Conservation (phyloP, 371 early-diverging fungal species). For the Apophysomyces elegans region DNA sequence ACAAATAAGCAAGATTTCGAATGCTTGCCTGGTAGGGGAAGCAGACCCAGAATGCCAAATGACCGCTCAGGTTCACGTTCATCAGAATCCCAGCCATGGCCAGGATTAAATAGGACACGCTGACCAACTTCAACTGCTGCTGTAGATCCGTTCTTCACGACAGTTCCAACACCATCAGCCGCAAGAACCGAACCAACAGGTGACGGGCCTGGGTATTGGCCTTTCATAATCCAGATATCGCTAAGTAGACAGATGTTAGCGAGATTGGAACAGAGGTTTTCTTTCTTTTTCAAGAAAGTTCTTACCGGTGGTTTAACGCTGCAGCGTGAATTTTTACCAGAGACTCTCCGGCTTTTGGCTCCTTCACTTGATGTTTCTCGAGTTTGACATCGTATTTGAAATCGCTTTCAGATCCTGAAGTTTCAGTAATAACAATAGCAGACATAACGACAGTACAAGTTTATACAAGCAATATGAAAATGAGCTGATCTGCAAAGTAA, state of each 20-base stretch:
- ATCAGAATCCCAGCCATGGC: conserved; percentile 62
- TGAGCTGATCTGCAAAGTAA: no score
- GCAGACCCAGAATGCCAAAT: conserved; percentile 62
- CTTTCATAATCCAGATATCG: conserved; percentile 69
- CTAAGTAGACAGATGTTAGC: not conserved
- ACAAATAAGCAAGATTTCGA: no score
- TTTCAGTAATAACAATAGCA: conserved; percentile 16
- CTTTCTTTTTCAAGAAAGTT: not conserved
- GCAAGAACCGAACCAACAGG: conserved; percentile 56
- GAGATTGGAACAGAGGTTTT: not conserved
- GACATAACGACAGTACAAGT: conserved; percentile 9
- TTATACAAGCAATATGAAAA: no score
- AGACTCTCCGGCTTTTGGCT: conserved; percentile 36
- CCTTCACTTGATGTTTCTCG: conserved; percentile 11
- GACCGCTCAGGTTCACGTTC: conserved; percentile 64
- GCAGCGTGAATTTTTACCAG: conserved; percentile 66
- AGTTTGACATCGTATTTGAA: conserved; percentile 34
- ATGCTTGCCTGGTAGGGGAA: conserved; percentile 49
- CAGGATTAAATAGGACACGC: conserved; percentile 60
- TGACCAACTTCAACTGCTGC: conserved; percentile 32
- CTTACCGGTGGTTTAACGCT: conserved; percentile 71
- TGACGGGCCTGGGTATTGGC: conserved; percentile 43
- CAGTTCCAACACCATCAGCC: conserved; percentile 66
- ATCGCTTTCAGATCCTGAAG: conserved; percentile 9
- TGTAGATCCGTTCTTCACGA: conserved; percentile 27